phyloP scores from a whole-genome alignment of 2,329 filamentous ascomycete genomes.

The Botrytis byssoidea region DNA sequence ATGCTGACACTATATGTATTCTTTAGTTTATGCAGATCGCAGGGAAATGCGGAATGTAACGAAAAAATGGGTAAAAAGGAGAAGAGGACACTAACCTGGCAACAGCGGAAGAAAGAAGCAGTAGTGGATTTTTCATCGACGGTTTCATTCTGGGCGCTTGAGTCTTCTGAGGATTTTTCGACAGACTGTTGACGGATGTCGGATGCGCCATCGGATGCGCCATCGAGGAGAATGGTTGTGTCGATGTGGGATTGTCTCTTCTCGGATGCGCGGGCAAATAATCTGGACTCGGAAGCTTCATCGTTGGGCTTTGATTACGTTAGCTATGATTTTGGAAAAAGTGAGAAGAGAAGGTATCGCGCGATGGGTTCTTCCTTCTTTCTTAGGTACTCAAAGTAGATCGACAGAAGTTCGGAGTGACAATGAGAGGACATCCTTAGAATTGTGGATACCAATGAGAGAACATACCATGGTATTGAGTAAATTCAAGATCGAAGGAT shows the following conservation, averaged over 20 bases:
- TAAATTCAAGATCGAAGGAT: neutral
- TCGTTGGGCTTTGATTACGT: conserved; percentile 5
- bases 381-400: neutral
- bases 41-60: neutral
- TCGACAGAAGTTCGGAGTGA: neutral
- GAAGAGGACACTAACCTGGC: neutral
- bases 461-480: neutral
- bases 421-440: too few relatives aligned
- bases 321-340: neutral
- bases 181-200: neutral
- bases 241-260: neutral
- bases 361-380: too few relatives aligned
- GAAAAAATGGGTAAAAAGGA: too few relatives aligned
- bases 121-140: neutral
- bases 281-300: conserved; percentile 1
- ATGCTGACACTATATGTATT: neutral
- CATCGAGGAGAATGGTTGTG: neutral
- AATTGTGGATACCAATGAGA: too few relatives aligned
- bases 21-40: neutral
- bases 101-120: conserved; percentile 10
- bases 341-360: too few relatives aligned
- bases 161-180: too few relatives aligned
- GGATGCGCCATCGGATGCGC: neutral
- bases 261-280: neutral
- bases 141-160: neutral